phyloP scores from a whole-genome alignment of 2,329 filamentous ascomycete genomes.

The Fusarium sp. region DNA sequence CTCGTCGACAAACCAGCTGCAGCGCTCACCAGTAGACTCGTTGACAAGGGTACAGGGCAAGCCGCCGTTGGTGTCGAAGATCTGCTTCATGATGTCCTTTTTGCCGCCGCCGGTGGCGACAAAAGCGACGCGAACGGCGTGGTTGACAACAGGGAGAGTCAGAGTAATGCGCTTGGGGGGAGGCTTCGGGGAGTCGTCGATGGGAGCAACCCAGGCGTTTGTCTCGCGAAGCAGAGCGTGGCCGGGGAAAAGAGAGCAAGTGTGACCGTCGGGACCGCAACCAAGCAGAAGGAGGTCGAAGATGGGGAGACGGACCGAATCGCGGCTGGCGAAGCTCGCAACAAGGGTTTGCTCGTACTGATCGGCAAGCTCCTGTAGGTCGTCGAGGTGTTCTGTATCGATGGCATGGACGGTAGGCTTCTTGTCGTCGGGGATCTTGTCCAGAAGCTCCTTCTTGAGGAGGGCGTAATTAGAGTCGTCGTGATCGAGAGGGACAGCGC shows the following conservation, averaged over 20 bases:
- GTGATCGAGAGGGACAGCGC: conserved; percentile 92
- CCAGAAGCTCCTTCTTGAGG: conserved; percentile 87
- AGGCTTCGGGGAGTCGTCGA: conserved; percentile 95
- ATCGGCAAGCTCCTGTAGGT: conserved; percentile 93
- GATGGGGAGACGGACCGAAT: conserved; percentile 94
- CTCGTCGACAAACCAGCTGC: conserved; percentile 95
- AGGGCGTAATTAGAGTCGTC: conserved; percentile 95
- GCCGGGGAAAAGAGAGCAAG: conserved; percentile 94
- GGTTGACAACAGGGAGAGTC: conserved; percentile 90
- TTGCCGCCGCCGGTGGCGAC: conserved; percentile 92
- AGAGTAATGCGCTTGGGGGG: conserved; percentile 92
- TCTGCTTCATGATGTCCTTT: conserved; percentile 92
- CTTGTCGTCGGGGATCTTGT: conserved; percentile 82
- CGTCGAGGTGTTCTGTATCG: conserved; percentile 75
- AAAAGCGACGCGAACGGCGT: conserved; percentile 89
- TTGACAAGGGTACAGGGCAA: conserved; percentile 93
- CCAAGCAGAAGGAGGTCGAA: conserved; percentile 96
- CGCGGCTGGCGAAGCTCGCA: conserved; percentile 87
- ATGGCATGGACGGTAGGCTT: conserved; percentile 85
- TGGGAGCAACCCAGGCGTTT: conserved; percentile 92
- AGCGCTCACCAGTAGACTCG: conserved; percentile 84
- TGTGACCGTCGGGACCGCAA: conserved; percentile 96
- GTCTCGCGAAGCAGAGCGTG: conserved; percentile 89
- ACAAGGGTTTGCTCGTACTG: conserved; percentile 93
- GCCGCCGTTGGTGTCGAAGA: conserved; percentile 85